Percentiles rank a stretch among this genome's conserved stretches.
Conservation (phyloP, 2,329 filamentous ascomycete genomes). For the Pyricularia grisea region DNA sequence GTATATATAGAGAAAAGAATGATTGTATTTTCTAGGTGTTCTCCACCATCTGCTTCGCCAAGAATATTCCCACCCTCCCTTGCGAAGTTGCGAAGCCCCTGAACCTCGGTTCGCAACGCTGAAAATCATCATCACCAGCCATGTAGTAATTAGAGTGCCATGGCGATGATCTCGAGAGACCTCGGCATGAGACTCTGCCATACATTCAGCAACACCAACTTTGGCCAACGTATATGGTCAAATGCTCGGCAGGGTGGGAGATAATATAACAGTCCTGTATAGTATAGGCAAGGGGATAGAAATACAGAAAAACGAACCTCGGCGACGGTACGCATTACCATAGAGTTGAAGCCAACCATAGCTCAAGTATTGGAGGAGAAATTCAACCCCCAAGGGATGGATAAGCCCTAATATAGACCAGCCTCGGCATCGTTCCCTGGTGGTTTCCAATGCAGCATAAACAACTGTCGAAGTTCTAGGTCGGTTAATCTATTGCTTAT, state of each 20-base stretch:
- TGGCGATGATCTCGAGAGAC: neutral
- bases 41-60: neutral
- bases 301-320: neutral
- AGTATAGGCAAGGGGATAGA: neutral
- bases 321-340: neutral
- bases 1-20: neutral
- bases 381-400: neutral
- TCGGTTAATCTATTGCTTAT: neutral
- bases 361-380: neutral
- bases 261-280: neutral
- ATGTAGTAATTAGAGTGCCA: neutral
- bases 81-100: neutral
- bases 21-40: neutral
- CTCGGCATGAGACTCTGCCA: neutral
- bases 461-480: neutral
- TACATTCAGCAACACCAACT: neutral
- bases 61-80: neutral
- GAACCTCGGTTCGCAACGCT: neutral
- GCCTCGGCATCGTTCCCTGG: neutral
- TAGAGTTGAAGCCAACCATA: neutral
- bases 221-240: neutral
- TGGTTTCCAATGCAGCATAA: neutral
- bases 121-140: neutral
- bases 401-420: neutral
- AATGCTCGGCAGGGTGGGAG: neutral